Evolutionary conservation across 164 flowering plant species (phyloP).

Genomic region (Stephania cephalantha): DNA sequence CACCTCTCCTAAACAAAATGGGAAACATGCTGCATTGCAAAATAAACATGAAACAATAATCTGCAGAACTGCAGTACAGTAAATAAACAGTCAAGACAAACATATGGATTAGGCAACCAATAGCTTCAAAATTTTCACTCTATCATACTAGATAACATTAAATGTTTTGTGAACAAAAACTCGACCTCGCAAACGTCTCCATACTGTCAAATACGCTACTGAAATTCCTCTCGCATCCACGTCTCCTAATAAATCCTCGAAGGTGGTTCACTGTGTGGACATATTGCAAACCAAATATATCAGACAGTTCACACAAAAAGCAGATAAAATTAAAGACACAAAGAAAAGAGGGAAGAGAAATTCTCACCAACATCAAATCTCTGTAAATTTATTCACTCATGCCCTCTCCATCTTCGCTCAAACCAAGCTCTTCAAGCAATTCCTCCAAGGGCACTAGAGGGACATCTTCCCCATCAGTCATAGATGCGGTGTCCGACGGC

Average conservation of each 20-base stretch:
- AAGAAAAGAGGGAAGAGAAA: neutral
- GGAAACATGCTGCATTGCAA: too few relatives aligned
- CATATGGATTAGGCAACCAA: too few relatives aligned
- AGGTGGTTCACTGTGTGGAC: neutral
- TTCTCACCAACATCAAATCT: neutral
- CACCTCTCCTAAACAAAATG: too few relatives aligned
- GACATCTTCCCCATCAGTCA: constrained; percentile 47
- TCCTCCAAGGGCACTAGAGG: constrained; percentile 39
- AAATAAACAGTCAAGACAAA: too few relatives aligned
- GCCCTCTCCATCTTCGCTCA: constrained; percentile 24
- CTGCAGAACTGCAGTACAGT: too few relatives aligned
- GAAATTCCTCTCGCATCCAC: neutral
- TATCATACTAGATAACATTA: too few relatives aligned
- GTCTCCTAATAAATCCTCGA: neutral
- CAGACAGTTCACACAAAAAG: neutral
- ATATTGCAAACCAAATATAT: neutral
- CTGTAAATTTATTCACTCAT: constrained; percentile 22
- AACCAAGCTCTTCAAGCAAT: constrained; percentile 45
- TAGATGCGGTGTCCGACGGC: constrained; percentile 42
- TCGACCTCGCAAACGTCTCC: too few relatives aligned
- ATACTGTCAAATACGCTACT: too few relatives aligned
- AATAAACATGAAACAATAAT: too few relatives aligned
- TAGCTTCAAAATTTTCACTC: too few relatives aligned
- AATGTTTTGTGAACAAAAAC: too few relatives aligned
- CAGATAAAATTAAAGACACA: neutral